Conservation (phyloP, 257 asterid genomes). For the Solanum lycopersicoides region DNA sequence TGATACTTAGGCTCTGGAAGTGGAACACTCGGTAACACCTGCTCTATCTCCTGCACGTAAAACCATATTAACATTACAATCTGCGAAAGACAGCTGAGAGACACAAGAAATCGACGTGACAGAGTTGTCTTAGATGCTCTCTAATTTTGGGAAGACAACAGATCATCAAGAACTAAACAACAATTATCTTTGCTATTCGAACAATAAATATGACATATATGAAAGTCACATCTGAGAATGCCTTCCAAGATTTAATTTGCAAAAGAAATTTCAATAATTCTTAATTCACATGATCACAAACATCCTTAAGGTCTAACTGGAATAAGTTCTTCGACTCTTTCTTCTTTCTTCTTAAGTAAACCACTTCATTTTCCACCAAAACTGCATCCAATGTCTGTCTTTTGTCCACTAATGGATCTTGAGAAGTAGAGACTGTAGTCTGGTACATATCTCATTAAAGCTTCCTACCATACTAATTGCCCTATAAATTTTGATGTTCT, state of each 20-base stretch:
- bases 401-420: background rate
- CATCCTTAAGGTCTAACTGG: background rate
- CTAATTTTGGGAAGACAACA: background rate
- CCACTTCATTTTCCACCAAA: background rate
- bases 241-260: background rate
- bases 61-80: background rate
- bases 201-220: background rate
- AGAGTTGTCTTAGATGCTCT: background rate
- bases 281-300: background rate
- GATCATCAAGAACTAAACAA: background rate
- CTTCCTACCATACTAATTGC: background rate
- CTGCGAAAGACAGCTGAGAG: background rate
- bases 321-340: background rate
- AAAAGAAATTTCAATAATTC: background rate
- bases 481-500: background rate
- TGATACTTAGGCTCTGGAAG: conserved; percentile 38
- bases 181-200: background rate
- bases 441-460: background rate
- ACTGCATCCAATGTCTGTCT: background rate
- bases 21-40: conserved; percentile 19
- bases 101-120: background rate
- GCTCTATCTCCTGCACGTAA: conserved; percentile 26
- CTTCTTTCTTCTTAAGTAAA: background rate
- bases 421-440: background rate
- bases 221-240: background rate